phyloP scores from a whole-genome alignment of 1,139 yeast genomes.

The Blastobotrys apis region DNA sequence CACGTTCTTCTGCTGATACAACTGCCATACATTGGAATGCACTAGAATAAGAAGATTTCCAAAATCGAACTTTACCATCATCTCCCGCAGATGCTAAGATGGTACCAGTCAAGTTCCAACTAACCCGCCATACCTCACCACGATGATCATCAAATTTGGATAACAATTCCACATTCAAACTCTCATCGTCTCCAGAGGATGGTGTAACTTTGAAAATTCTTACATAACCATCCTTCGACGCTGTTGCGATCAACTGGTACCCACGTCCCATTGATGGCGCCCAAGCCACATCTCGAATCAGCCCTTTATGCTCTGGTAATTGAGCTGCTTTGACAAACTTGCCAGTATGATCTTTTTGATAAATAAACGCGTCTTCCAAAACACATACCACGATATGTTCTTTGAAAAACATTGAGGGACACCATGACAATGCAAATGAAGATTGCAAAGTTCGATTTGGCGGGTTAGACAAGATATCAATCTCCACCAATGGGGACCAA shows the following conservation, averaged over 20 bases:
- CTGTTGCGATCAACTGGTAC: constrained; percentile 87
- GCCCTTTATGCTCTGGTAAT: constrained; percentile 71
- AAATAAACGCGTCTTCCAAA: constrained; percentile 79
- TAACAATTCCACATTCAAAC: constrained; percentile 45
- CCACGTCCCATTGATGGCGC: constrained; percentile 95
- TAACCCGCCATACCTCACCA: constrained; percentile 92
- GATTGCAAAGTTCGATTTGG: constrained; percentile 84
- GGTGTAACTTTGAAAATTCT: constrained; percentile 73
- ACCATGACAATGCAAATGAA: constrained; percentile 87
- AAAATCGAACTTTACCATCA: constrained; percentile 84
- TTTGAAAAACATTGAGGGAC: constrained; percentile 77
- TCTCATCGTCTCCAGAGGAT: constrained; percentile 25
- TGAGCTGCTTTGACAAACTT: constrained; percentile 43
- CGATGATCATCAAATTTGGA: constrained; percentile 69
- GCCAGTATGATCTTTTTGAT: constrained; percentile 49
- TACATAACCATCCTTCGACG: constrained; percentile 89
- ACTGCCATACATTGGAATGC: constrained; percentile 93
- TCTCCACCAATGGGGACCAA: constrained; percentile 76
- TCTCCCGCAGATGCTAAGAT: constrained; percentile 91
- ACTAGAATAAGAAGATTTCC: constrained; percentile 84
- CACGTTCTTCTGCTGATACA: constrained; percentile 56
- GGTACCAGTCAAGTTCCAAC: constrained; percentile 89
- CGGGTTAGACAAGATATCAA: constrained; percentile 52
- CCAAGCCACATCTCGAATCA: constrained; percentile 90
- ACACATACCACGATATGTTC: constrained; percentile 86